Base-by-base conservation (phyloP, 352 stramenopile species). In the Phytophthora cactorum region DNA sequence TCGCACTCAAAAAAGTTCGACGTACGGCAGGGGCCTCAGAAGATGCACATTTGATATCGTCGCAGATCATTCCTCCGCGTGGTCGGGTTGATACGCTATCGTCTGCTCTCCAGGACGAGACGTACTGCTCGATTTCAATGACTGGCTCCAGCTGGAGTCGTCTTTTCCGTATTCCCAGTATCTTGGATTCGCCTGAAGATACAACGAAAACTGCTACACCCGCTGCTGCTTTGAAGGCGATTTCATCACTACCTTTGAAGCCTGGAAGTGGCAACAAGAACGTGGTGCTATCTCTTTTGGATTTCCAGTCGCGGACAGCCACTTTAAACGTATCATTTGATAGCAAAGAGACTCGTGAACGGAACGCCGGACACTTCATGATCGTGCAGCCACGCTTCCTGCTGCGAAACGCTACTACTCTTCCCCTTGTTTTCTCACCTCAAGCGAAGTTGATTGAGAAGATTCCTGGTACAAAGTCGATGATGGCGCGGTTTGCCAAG, bases 121-220 rank as follows among this genome's bases (percentile, higher is more conserved):
- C 86, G 7, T 94, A 82, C 52, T 92, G 86, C 52, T 87, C 84
- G 0, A 77, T 96, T 9, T 93, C 88, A 1, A 82, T 96, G 45
- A 92, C 82, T 8, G 81, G 79, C 0, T 90, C 88, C 41, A 92
- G 77, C 63, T 96, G 88, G 88, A 94, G 83, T 67, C 86, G 86
- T 31, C 66, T 94, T 0, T 90, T 94, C 38, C 66, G 81, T 43
- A 61, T 94, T 9, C 81, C 80, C 4, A 80, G 49, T 2, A 57
- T 66, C 0, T 77, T 84, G 27, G 68, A 68, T 28, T 63, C 44
- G 15, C 27, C 44, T 4, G 63, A 67, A 27, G 34, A 68, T 12
- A 31, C 41, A 4, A 14, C 8, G 17, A 63, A 58, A 6, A 47
- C 34, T 38, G 25, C 17, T 8, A 69, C 52, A 12, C 6, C 38